phyloP scores from a whole-genome alignment of 148 eudicot species.

The Silene uniflora region DNA sequence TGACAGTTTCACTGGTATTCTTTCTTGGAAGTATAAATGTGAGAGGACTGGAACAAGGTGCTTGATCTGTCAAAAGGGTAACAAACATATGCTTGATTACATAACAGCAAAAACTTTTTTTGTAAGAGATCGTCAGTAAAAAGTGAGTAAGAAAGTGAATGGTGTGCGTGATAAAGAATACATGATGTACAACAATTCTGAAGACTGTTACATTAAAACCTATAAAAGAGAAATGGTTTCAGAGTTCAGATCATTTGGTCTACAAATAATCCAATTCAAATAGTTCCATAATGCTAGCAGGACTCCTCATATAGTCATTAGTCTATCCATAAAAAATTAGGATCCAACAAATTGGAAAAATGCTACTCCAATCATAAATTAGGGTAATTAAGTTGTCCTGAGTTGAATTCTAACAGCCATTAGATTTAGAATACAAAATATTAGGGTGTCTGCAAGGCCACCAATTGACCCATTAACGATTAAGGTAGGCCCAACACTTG shows the following conservation, averaged over 20 bases:
- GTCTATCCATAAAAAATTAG: too few relatives aligned
- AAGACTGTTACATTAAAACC: neutral
- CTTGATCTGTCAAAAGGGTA: conserved; percentile 45
- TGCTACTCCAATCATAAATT: too few relatives aligned
- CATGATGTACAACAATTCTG: neutral
- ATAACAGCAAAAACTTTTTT: neutral
- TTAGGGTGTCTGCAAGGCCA: too few relatives aligned
- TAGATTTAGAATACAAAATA: too few relatives aligned
- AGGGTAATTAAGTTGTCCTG: too few relatives aligned
- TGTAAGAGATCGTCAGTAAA: neutral
- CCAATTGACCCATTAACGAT: too few relatives aligned
- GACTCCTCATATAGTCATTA: too few relatives aligned
- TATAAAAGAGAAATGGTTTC: neutral
- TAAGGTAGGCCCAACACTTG: too few relatives aligned
- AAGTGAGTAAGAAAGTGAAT: neutral
- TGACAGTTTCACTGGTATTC: conserved; percentile 70
- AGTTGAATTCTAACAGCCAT: too few relatives aligned
- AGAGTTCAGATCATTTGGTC: neutral
- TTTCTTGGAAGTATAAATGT: conserved; percentile 58
- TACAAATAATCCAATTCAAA: neutral
- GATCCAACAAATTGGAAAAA: too few relatives aligned
- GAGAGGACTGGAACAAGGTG: conserved; percentile 48
- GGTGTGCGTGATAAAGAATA: neutral
- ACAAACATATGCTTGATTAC: neutral
- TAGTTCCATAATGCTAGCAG: too few relatives aligned